Conservation (phyloP, 2,329 filamentous ascomycete genomes). For the Aspergillus hiratsukae region DNA sequence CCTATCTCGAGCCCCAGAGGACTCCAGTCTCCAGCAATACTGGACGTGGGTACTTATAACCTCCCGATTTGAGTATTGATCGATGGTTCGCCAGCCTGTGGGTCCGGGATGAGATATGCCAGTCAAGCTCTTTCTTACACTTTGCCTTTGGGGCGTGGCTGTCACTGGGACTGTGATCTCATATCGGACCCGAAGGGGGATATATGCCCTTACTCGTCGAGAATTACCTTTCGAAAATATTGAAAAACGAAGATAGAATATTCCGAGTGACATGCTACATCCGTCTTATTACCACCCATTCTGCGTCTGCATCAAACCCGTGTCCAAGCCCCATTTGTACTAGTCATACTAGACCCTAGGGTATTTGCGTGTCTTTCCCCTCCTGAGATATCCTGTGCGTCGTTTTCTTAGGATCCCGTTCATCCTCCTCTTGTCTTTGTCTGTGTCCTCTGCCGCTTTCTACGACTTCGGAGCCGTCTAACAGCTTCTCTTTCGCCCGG, state of each 20-base stretch:
- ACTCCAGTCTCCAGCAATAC: not conserved
- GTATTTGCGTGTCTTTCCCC: not conserved
- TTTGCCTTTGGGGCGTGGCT: not conserved
- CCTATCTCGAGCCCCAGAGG: not conserved
- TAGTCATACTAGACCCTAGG: not conserved
- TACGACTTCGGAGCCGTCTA: not conserved
- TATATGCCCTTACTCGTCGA: slow-evolving; percentile 1
- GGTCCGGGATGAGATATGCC: slow-evolving; percentile 4
- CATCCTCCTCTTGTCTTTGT: not conserved
- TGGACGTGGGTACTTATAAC: not conserved
- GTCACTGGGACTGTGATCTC: slow-evolving; percentile 8
- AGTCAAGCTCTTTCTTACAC: not conserved
- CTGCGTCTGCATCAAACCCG: not conserved
- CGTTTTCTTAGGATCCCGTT: not conserved
- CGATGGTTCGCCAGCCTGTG: slow-evolving; percentile 1
- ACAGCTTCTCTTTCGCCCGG: not conserved
- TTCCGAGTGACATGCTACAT: not conserved
- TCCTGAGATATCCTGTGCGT: not conserved
- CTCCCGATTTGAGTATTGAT: not conserved
- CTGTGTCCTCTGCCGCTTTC: not conserved
- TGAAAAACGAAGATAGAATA: not conserved
- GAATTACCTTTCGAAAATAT: not conserved
- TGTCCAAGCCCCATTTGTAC: not conserved
- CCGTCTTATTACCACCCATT: not conserved
- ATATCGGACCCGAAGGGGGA: slow-evolving; percentile 3